These are phyloP conservation scores for Pulveroboletus sp. DNA, from an alignment of 768 basidiomycete species.

Conservation along the genomic window DNA sequence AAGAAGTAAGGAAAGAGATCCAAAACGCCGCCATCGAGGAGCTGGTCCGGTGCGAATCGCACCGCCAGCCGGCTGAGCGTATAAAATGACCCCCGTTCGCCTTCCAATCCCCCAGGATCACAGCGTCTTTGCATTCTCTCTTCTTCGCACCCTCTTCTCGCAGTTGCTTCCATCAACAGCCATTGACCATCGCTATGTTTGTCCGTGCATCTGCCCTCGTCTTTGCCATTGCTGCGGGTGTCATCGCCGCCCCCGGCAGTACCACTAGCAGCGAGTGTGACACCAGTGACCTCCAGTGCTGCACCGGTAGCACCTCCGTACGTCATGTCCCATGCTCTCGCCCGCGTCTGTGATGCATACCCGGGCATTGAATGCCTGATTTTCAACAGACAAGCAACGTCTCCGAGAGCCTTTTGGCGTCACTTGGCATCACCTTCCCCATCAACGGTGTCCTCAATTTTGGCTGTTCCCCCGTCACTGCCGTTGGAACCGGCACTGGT, in stretches of 20 bases:
- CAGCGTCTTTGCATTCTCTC: neutral
- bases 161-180: neutral
- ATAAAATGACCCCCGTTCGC: slow-evolving; percentile 8
- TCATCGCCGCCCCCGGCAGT: neutral
- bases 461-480: neutral
- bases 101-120: neutral
- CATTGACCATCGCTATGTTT: slow-evolving; percentile 9
- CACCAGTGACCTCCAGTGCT: slow-evolving; percentile 10
- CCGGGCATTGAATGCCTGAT: too few relatives aligned
- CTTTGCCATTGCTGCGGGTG: slow-evolving; percentile 10
- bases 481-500: neutral
- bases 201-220: slow-evolving; percentile 6
- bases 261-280: slow-evolving; percentile 6
- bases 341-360: neutral
- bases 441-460: neutral
- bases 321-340: neutral
- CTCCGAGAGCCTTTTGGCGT: too few relatives aligned
- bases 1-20: slow-evolving; percentile 6
- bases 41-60: neutral
- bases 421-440: neutral
- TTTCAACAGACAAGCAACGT: neutral
- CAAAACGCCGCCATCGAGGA: slow-evolving; percentile 14
- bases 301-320: neutral
- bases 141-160: neutral
- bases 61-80: slow-evolving; percentile 4